Evolutionary conservation across 2,329 filamentous ascomycete genomes (phyloP).

Genomic region (Coleophoma crateriformis): DNA sequence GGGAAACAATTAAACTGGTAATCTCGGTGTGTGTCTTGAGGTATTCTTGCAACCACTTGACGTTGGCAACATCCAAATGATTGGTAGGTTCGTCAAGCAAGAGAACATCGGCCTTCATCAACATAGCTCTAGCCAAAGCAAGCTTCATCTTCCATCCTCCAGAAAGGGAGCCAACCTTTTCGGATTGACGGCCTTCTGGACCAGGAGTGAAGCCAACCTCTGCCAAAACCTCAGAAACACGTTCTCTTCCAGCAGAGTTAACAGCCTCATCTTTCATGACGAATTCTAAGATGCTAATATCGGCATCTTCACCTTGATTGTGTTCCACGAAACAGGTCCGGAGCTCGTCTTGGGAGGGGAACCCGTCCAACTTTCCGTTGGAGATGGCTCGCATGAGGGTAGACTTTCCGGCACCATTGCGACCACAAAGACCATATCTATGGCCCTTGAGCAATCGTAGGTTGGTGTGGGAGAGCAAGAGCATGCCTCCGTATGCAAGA

Average conservation of each 20-base stretch:
- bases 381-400: constrained; percentile 97
- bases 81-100: constrained; percentile 98
- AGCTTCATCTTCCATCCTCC: constrained; percentile 99
- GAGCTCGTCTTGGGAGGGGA: constrained; percentile 86
- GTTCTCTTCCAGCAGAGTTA: constrained; percentile 68
- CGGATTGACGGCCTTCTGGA: constrained; percentile 79
- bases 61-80: constrained; percentile 93
- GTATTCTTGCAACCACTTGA: constrained; percentile 93
- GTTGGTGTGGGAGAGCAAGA: constrained; percentile 93
- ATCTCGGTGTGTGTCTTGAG: constrained; percentile 94
- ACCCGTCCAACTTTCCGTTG: constrained; percentile 92
- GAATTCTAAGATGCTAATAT: constrained; percentile 92
- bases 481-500: constrained; percentile 94
- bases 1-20: constrained; percentile 93
- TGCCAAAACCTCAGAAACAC: constrained; percentile 76
- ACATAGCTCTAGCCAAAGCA: constrained; percentile 90
- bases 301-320: constrained; percentile 96
- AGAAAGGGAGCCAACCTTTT: constrained; percentile 89
- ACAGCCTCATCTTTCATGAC: constrained; percentile 86
- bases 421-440: constrained; percentile 92
- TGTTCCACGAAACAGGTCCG: constrained; percentile 98
- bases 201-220: constrained; percentile 94
- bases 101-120: constrained; percentile 93
- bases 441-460: constrained; percentile 92
- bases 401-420: constrained; percentile 98